Evolutionary conservation across 176 grass and related monocot species (phyloP).

Genomic region (Dactylis glomerata): DNA sequence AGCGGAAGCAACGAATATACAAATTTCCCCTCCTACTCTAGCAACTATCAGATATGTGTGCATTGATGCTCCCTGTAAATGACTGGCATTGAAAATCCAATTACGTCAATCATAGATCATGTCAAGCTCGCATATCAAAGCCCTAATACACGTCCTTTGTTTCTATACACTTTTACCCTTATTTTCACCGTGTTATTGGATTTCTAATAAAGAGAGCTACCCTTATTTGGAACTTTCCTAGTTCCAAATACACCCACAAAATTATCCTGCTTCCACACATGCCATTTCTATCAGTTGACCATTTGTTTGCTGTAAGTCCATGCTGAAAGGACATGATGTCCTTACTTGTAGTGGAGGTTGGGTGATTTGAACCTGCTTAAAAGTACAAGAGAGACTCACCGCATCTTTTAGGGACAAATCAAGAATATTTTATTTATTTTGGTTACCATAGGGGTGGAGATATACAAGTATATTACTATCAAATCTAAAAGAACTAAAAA

Average conservation of each 20-base stretch:
- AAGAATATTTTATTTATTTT: not conserved
- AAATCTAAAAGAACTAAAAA: not conserved
- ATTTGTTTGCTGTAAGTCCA: not conserved
- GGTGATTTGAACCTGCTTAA: not conserved
- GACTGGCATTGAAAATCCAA: not conserved
- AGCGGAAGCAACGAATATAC: not conserved
- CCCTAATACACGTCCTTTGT: no score
- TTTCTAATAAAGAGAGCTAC: not conserved
- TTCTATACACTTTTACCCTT: not conserved
- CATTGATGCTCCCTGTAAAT: not conserved
- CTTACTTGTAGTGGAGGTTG: not conserved
- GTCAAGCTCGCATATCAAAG: not conserved
- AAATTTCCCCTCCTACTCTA: not conserved
- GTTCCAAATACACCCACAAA: not conserved
- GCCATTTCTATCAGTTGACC: not conserved
- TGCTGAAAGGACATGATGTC: not conserved
- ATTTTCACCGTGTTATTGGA: not conserved
- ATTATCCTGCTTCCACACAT: not conserved
- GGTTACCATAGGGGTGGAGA: not conserved
- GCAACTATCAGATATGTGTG: not conserved
- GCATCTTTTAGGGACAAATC: not conserved
- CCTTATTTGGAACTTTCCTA: not conserved
- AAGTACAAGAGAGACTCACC: not conserved
- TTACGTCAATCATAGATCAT: not conserved
- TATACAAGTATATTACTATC: not conserved